phyloP scores from a whole-genome alignment of 768 basidiomycete species.

The Pleurotus sapidus region DNA sequence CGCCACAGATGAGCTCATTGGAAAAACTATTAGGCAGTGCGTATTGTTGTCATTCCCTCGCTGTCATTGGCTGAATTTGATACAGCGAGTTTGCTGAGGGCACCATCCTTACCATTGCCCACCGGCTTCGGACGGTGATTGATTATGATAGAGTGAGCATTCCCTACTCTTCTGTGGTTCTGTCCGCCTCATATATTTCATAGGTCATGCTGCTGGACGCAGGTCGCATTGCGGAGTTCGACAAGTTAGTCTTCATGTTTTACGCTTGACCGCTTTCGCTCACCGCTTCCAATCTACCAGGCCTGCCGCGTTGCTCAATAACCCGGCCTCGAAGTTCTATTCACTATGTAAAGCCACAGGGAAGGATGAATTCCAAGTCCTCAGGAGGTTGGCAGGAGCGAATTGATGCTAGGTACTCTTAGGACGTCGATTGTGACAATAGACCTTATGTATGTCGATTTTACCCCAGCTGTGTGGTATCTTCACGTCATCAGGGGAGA shows the following conservation, averaged over 20 bases:
- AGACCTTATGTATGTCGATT: neutral
- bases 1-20: conserved; percentile 85
- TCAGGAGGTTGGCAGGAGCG: conserved; percentile 64
- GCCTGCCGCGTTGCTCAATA: conserved; percentile 51
- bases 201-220: conserved; percentile 79
- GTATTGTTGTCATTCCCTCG: conserved; percentile 18
- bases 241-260: conserved; percentile 33
- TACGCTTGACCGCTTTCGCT: neutral
- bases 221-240: conserved; percentile 78
- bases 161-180: neutral
- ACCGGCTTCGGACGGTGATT: conserved; percentile 75
- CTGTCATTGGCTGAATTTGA: neutral
- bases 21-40: conserved; percentile 78
- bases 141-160: conserved; percentile 75
- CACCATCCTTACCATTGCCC: conserved; percentile 83
- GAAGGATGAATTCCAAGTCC: conserved; percentile 61
- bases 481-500: conserved; percentile 1
- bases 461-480: neutral
- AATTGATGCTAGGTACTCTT: neutral
- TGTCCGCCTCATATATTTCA: neutral
- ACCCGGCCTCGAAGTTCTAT: conserved; percentile 62
- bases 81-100: conserved; percentile 72
- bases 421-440: no score
- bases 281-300: conserved; percentile 20
- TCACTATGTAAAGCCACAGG: conserved; percentile 73